These are phyloP conservation scores for Microcyclosporella mali DNA, from an alignment of 2,329 filamentous ascomycete species.

Conservation along the genomic window DNA sequence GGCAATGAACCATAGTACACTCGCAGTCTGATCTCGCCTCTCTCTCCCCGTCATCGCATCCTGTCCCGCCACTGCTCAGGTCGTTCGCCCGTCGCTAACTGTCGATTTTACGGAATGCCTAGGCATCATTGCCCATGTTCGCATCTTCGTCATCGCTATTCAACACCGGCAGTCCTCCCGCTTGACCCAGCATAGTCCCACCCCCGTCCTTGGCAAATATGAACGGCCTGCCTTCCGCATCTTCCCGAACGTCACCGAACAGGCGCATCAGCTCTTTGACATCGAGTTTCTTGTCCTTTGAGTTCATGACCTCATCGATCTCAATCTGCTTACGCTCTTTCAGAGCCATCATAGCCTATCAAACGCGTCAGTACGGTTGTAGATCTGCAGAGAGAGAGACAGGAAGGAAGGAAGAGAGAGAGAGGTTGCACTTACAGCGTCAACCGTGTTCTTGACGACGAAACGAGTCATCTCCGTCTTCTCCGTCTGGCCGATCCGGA, in stretches of 20 bases:
- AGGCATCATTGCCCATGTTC: too few species aligned
- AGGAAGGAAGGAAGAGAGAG: too few species aligned
- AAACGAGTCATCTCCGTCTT: constrained; percentile 56
- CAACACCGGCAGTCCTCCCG: too few species aligned
- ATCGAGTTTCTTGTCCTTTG: constrained; percentile 29
- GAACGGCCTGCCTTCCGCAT: constrained; percentile 36
- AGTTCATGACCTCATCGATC: constrained; percentile 40
- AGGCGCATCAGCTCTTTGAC: constrained; percentile 41
- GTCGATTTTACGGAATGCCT: neutral
- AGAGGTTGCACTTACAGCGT: constrained; percentile 34
- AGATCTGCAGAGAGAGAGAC: too few species aligned
- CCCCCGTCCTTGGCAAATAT: constrained; percentile 36
- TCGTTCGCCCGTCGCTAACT: too few species aligned
- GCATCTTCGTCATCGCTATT: too few species aligned
- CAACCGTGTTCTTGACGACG: constrained; percentile 51
- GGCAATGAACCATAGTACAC: too few species aligned
- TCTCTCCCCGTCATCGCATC: too few species aligned
- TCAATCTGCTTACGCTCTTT: constrained; percentile 50
- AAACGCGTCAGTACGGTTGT: too few species aligned
- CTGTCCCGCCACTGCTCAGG: too few species aligned
- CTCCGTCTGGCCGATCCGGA: constrained; percentile 58
- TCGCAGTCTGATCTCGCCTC: too few species aligned
- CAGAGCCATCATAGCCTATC: constrained; percentile 43
- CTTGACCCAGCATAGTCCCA: constrained; percentile 1
- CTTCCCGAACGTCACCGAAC: constrained; percentile 40